A percentile compares a stretch with the other conserved stretches of the same genome.
Conservation (phyloP, 78 protist genomes). For the Isochrysis galbana region DNA sequence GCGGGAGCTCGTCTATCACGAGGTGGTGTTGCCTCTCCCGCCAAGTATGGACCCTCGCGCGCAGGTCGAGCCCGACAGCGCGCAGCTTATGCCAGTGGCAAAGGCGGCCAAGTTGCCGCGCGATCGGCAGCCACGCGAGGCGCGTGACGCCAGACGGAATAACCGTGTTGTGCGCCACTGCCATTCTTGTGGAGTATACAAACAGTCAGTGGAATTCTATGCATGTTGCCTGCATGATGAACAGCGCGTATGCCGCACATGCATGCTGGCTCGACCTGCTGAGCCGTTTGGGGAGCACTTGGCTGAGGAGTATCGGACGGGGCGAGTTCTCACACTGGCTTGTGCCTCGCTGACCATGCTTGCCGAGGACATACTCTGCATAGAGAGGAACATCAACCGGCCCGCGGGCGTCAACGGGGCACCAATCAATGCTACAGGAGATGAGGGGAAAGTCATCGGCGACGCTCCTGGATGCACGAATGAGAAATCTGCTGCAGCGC, state of each 20-base stretch:
- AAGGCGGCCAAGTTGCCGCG: neutral
- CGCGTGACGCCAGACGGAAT: neutral
- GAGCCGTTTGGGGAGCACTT: neutral
- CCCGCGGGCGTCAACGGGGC: no score
- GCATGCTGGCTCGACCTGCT: neutral
- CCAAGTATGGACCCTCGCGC: neutral
- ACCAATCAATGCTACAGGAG: no score
- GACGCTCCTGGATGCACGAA: no score
- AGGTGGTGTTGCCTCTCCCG: neutral
- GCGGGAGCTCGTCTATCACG: neutral
- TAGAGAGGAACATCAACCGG: no score
- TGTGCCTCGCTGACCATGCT: neutral
- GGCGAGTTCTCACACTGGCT: neutral
- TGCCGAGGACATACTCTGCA: neutral
- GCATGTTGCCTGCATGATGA: neutral
- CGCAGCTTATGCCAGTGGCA: neutral
- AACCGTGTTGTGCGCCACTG: neutral
- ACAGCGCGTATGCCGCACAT: neutral
- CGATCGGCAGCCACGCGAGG: neutral
- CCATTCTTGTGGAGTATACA: neutral
- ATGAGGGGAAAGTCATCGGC: no score
- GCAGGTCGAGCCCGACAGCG: neutral
- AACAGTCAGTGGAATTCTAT: neutral
- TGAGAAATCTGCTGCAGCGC: no score
- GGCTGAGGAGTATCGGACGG: neutral